phyloP scores from a whole-genome alignment of 140 eudicot species.

The Erigeron philadelphicus region DNA sequence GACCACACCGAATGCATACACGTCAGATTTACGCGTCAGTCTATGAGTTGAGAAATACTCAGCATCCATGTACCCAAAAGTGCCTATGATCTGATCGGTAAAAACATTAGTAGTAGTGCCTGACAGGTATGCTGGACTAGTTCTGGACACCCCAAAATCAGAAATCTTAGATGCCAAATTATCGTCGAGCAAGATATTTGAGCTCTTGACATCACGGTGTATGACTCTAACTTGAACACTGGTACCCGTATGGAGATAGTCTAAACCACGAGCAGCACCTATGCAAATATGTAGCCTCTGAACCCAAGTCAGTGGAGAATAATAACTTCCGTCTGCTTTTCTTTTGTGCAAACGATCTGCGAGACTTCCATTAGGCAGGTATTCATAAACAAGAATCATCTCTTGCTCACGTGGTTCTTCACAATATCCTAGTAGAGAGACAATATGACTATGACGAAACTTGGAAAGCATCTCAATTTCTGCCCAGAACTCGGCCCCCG shows the following conservation, averaged over 20 bases:
- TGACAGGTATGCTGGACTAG: constrained; percentile 24
- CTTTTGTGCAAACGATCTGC: constrained; percentile 34
- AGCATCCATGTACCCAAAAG: constrained; percentile 40
- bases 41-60: constrained; percentile 35
- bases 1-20: constrained; percentile 38
- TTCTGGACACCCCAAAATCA: constrained; percentile 33
- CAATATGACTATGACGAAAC: constrained; percentile 38
- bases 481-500: constrained; percentile 32
- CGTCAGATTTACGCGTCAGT: constrained; percentile 37
- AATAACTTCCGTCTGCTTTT: constrained; percentile 15
- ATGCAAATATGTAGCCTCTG: constrained; percentile 33
- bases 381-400: constrained; percentile 36
- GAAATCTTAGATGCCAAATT: constrained; percentile 30
- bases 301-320: constrained; percentile 22
- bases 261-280: constrained; percentile 44
- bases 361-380: constrained; percentile 34
- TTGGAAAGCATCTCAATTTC: constrained; percentile 40
- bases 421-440: constrained; percentile 34
- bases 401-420: constrained; percentile 11
- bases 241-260: constrained; percentile 43
- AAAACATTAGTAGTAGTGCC: constrained; percentile 28
- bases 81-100: constrained; percentile 30
- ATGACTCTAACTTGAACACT: constrained; percentile 30
- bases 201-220: constrained; percentile 39
- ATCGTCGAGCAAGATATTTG: constrained; percentile 31